Evolutionary conservation across 1,139 yeast species (phyloP).

Genomic region (Kluyveromyces sp.): DNA sequence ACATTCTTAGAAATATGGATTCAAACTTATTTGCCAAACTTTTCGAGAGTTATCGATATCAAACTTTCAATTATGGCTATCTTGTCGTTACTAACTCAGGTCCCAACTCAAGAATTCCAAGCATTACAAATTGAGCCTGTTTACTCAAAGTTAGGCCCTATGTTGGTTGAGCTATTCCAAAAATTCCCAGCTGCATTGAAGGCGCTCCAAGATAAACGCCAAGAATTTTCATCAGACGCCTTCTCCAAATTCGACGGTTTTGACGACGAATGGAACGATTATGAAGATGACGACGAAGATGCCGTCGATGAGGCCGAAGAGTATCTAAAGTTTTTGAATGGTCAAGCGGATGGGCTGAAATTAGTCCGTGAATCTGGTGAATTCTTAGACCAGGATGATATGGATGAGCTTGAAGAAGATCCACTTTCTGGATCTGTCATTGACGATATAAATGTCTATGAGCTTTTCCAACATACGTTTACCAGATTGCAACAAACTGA

Average conservation of each 20-base stretch:
- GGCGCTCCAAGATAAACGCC: slow-evolving; percentile 54
- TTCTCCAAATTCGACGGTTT: slow-evolving; percentile 33
- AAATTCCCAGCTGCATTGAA: slow-evolving; percentile 66
- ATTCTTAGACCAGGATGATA: slow-evolving; percentile 35
- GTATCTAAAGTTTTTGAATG: slow-evolving; percentile 39
- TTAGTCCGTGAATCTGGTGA: slow-evolving; percentile 27
- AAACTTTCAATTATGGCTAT: slow-evolving; percentile 67
- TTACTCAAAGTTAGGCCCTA: slow-evolving; percentile 36
- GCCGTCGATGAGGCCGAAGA: slow-evolving; percentile 39
- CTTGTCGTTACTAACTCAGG: slow-evolving; percentile 39
- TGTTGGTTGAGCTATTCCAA: slow-evolving; percentile 43
- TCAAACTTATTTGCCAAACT: slow-evolving; percentile 39
- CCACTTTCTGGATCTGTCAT: slow-evolving; percentile 73
- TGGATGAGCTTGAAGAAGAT: slow-evolving; percentile 66
- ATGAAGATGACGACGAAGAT: slow-evolving; percentile 29
- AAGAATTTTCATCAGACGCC: slow-evolving; percentile 38
- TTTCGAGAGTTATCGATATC: slow-evolving; percentile 74
- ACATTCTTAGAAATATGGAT: slow-evolving; percentile 66
- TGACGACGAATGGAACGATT: slow-evolving; percentile 22
- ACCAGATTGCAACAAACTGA: slow-evolving; percentile 29
- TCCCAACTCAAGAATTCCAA: slow-evolving; percentile 25
- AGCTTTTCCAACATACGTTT: slow-evolving; percentile 38
- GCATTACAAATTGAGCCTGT: slow-evolving; percentile 23
- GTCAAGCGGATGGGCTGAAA: slow-evolving; percentile 37
- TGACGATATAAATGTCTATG: slow-evolving; percentile 62